Conservation (phyloP, 345 rosid genomes). For the Eucalyptus rudis region DNA sequence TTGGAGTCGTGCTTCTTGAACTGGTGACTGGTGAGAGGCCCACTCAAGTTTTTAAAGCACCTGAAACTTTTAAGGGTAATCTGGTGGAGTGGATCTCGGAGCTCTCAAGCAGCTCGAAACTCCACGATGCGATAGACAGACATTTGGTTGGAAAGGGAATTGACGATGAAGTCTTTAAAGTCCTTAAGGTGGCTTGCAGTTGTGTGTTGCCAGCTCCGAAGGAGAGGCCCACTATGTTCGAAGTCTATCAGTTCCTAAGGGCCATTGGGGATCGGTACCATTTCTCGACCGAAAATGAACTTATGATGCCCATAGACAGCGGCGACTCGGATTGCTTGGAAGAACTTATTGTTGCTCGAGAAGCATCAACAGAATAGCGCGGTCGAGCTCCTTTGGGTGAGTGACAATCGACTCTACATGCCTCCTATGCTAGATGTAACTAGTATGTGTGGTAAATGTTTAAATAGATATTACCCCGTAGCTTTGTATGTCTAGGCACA, state of each 20-base stretch:
- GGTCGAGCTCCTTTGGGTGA: neutral
- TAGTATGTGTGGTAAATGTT: neutral
- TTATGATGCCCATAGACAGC: conserved; percentile 46
- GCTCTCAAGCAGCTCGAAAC: conserved; percentile 33
- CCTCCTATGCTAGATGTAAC: neutral
- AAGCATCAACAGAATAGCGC: neutral
- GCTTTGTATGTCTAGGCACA: neutral
- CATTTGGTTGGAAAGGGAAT: conserved; percentile 43
- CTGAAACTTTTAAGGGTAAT: conserved; percentile 78
- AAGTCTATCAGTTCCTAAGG: conserved; percentile 69
- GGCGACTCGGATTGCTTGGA: conserved; percentile 40
- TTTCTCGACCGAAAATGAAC: conserved; percentile 63
- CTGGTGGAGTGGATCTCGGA: conserved; percentile 75
- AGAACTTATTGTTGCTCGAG: conserved; percentile 80
- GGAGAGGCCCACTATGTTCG: conserved; percentile 89
- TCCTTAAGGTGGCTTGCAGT: conserved; percentile 72
- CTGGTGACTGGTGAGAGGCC: conserved; percentile 85
- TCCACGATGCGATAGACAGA: conserved; percentile 51
- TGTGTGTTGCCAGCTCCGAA: conserved; percentile 47
- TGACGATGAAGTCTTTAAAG: conserved; percentile 67
- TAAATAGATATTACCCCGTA: neutral
- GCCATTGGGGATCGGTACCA: conserved; percentile 77
- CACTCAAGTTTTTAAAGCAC: conserved; percentile 41
- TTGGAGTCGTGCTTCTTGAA: conserved; percentile 91
- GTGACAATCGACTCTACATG: neutral